These are phyloP conservation scores for Mycothermus thermophilus DNA, from an alignment of 495 filamentous ascomycete species.

Conservation along the genomic window DNA sequence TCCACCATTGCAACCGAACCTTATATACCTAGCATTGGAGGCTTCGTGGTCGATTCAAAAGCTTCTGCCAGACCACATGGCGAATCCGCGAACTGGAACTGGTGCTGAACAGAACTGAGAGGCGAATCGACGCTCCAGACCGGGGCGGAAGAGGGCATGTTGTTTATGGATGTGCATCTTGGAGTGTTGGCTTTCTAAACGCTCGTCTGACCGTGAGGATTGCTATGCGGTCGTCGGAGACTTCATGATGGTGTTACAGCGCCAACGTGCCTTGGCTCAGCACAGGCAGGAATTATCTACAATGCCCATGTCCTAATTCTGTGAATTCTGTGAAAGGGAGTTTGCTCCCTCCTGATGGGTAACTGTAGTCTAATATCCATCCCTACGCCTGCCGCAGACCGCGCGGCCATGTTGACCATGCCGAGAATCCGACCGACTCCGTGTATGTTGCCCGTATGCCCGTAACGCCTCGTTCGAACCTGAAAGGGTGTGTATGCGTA, in stretches of 20 bases:
- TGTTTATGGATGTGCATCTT: too few relatives aligned
- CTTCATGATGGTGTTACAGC: constrained; percentile 2
- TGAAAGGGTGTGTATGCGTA: background rate
- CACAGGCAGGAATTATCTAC: constrained; percentile 21
- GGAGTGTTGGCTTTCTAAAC: constrained; percentile 1
- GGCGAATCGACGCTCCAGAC: too few relatives aligned
- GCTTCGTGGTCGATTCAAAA: too few relatives aligned
- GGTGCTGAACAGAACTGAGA: too few relatives aligned
- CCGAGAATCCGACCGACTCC: background rate
- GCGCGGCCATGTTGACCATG: background rate
- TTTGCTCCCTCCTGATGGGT: constrained; percentile 28
- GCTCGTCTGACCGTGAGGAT: too few relatives aligned
- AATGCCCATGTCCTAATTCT: constrained; percentile 19
- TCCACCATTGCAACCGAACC: too few relatives aligned
- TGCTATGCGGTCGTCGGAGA: too few relatives aligned
- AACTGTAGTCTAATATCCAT: constrained; percentile 16
- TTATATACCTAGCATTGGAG: too few relatives aligned
- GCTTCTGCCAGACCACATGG: constrained; percentile 8
- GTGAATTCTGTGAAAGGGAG: constrained; percentile 20
- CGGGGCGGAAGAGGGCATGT: too few relatives aligned
- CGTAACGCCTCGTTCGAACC: constrained; percentile 1
- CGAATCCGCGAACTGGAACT: too few relatives aligned
- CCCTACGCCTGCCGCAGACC: constrained; percentile 1
- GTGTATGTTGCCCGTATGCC: too few relatives aligned
- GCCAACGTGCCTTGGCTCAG: constrained; percentile 6